Evolutionary conservation across 2,329 filamentous ascomycete genomes (phyloP).

Genomic region (Byssoonygena ceratinophila): DNA sequence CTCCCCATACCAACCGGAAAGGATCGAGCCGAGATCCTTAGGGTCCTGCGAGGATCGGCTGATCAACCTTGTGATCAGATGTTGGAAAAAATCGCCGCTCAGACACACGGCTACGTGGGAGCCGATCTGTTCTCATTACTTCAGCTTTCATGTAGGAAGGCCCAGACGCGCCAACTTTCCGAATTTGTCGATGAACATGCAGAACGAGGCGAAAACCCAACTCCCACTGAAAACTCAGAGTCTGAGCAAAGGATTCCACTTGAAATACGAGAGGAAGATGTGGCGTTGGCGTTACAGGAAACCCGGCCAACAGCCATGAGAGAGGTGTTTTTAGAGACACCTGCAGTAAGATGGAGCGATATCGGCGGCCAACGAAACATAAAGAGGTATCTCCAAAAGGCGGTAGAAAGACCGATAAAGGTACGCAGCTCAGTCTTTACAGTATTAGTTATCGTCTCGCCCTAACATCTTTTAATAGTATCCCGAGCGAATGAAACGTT

Average conservation of each 20-base stretch:
- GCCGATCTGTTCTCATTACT: conserved; percentile 62
- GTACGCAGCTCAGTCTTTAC: conserved; percentile 25
- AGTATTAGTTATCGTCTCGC: background rate
- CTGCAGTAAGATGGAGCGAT: conserved; percentile 73
- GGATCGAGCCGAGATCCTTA: conserved; percentile 64
- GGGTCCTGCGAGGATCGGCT: conserved; percentile 45
- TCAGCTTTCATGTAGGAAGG: conserved; percentile 40
- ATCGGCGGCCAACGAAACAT: conserved; percentile 75
- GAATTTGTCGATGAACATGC: conserved; percentile 6
- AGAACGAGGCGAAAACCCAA: background rate
- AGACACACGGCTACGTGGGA: conserved; percentile 79
- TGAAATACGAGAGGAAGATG: conserved; percentile 28
- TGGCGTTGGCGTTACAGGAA: conserved; percentile 48
- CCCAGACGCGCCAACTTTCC: conserved; percentile 25
- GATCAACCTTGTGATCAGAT: conserved; percentile 43
- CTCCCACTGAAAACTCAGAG: background rate
- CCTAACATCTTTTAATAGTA: conserved; percentile 27
- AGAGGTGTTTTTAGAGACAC: conserved; percentile 78
- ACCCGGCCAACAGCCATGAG: conserved; percentile 79
- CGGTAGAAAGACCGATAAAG: conserved; percentile 49
- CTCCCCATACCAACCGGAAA: conserved; percentile 64
- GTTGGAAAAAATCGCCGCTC: conserved; percentile 54
- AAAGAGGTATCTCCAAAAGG: conserved; percentile 55
- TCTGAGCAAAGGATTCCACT: conserved; percentile 18
- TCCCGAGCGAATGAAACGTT: conserved; percentile 41